Evolutionary conservation across 31 red algal species (phyloP).

Genomic region (Odonthalia washingtoniensis): DNA sequence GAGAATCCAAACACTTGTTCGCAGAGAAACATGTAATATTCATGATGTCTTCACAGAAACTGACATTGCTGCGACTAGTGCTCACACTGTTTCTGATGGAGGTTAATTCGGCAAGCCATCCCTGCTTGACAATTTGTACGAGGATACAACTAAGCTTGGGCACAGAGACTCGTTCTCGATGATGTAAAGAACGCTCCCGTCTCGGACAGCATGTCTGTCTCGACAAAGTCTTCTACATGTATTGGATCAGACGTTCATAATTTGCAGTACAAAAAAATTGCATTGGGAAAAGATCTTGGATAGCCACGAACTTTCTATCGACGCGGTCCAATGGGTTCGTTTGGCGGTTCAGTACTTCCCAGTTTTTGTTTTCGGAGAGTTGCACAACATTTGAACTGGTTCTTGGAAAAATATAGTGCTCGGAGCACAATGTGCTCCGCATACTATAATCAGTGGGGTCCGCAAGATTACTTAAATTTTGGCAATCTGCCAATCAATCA

Average conservation of each 20-base stretch:
- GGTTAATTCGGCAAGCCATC: constrained; percentile 92
- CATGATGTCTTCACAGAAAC: constrained; percentile 98
- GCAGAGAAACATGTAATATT: constrained; percentile 86
- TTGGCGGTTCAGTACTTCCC: too few relatives aligned
- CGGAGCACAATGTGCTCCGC: too few relatives aligned
- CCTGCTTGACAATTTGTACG: constrained; percentile 94
- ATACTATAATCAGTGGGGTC: too few relatives aligned
- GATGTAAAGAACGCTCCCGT: constrained; percentile 70
- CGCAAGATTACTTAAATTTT: too few relatives aligned
- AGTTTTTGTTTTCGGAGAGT: constrained; percentile 56
- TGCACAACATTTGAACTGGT: constrained; percentile 74
- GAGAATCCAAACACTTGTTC: constrained; percentile 99
- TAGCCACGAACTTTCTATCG: constrained; percentile 89
- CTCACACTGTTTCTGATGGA: constrained; percentile 92
- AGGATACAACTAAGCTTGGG: constrained; percentile 94
- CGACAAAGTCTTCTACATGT: constrained; percentile 92
- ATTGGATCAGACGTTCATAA: constrained; percentile 93
- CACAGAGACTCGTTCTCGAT: constrained; percentile 76
- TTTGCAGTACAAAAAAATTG: constrained; percentile 97
- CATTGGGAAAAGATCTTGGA: constrained; percentile 50
- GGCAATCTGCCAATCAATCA: too few relatives aligned
- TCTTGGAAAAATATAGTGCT: constrained; percentile 74
- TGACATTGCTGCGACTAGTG: constrained; percentile 76
- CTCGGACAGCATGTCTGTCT: constrained; percentile 77
- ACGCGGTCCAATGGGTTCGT: constrained; percentile 91